Conservation (phyloP, 257 asterid species). For the Ilex aquifolium region DNA sequence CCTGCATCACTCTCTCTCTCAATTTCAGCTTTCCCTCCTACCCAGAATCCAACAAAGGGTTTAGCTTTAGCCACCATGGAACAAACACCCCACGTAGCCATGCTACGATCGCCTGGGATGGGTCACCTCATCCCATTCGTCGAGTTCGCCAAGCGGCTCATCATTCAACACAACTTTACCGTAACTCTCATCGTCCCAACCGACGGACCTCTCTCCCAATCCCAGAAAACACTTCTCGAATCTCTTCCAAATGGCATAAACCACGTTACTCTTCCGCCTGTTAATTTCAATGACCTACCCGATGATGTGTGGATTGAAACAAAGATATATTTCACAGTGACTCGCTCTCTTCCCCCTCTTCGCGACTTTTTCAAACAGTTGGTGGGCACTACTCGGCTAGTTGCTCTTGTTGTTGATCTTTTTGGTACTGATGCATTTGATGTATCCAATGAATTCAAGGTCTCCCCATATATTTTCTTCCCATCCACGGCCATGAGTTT, state of each 20-base stretch:
- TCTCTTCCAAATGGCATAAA: slow-evolving; percentile 33
- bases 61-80: too few relatives aligned
- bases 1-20: too few relatives aligned
- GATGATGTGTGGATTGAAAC: slow-evolving; percentile 45
- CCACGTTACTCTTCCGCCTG: slow-evolving; percentile 39
- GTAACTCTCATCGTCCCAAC: slow-evolving; percentile 51
- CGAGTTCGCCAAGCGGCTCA: slow-evolving; percentile 52
- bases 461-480: slow-evolving; percentile 44
- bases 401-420: slow-evolving; percentile 65
- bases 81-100: slow-evolving; percentile 37
- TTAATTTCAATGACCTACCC: slow-evolving; percentile 38
- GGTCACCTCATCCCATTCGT: slow-evolving; percentile 73
- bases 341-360: slow-evolving; percentile 52
- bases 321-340: slow-evolving; percentile 42
- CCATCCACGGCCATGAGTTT: slow-evolving; percentile 57
- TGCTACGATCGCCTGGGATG: slow-evolving; percentile 76
- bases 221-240: slow-evolving; percentile 40
- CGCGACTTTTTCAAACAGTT: slow-evolving; percentile 27
- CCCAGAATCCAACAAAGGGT: too few relatives aligned
- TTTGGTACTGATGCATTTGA: slow-evolving; percentile 75
- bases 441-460: slow-evolving; percentile 33
- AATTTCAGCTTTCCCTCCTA: too few relatives aligned
- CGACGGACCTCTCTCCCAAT: slow-evolving; percentile 44
- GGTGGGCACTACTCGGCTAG: slow-evolving; percentile 7
- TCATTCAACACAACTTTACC: slow-evolving; percentile 41